Evolutionary conservation across 148 eudicot species (phyloP).

Genomic region (Vaccinium vitisidaea): DNA sequence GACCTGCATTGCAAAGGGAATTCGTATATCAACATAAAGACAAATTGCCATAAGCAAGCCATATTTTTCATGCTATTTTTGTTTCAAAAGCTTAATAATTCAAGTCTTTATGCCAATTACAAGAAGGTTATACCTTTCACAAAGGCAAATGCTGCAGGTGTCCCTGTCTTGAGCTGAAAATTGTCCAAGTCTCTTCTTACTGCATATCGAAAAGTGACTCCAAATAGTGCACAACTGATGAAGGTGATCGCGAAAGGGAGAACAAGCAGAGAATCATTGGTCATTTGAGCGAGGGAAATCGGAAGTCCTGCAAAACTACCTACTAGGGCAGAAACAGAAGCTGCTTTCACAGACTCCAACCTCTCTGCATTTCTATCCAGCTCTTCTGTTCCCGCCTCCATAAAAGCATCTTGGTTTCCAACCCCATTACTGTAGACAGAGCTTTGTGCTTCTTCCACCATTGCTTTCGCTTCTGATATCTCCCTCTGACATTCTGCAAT

Average conservation of each 20-base stretch:
- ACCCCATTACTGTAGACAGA: constrained; percentile 31
- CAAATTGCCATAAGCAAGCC: neutral
- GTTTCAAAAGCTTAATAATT: neutral
- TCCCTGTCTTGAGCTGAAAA: constrained; percentile 83
- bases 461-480: constrained; percentile 67
- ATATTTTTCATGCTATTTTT: neutral
- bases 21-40: neutral
- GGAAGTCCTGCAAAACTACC: constrained; percentile 79
- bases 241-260: constrained; percentile 62
- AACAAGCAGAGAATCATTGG: constrained; percentile 44
- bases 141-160: constrained; percentile 80
- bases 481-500: constrained; percentile 92
- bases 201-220: constrained; percentile 82
- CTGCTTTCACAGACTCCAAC: constrained; percentile 82
- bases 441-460: constrained; percentile 82
- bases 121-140: constrained; percentile 63
- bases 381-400: constrained; percentile 7
- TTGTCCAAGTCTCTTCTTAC: constrained; percentile 85
- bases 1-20: constrained; percentile 48
- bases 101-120: neutral
- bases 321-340: constrained; percentile 57
- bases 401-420: constrained; percentile 14
- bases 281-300: constrained; percentile 44
- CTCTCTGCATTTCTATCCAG: constrained; percentile 52
- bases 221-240: constrained; percentile 82